Percentiles rank a stretch among this genome's conserved stretches.
Evolutionary conservation across 2,329 filamentous ascomycete species (phyloP).

Genomic region (Colletotrichum sp.): DNA sequence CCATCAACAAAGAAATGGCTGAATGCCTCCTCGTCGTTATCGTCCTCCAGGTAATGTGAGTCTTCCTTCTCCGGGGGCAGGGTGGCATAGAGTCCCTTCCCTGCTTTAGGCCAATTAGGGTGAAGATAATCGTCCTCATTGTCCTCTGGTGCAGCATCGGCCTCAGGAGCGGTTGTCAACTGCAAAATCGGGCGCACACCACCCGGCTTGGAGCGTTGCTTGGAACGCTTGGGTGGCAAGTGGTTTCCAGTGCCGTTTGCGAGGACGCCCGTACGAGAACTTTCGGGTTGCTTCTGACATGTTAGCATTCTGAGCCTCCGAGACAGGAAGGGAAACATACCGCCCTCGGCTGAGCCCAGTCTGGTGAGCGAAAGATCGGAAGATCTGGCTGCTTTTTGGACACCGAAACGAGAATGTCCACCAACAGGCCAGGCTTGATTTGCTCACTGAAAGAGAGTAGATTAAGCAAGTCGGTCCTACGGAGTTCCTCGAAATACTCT

Average conservation of each 20-base stretch:
- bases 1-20: slow-evolving; percentile 47
- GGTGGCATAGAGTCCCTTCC: slow-evolving; percentile 43
- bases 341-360: slow-evolving; percentile 36
- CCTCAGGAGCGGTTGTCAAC: slow-evolving; percentile 23
- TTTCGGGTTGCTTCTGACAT: neutral
- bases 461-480: slow-evolving; percentile 43
- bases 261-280: neutral
- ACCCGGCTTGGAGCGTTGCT: slow-evolving; percentile 34
- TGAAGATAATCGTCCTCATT: slow-evolving; percentile 36
- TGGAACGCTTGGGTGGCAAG: slow-evolving; percentile 18
- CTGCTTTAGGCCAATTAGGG: slow-evolving; percentile 46
- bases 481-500: slow-evolving; percentile 43
- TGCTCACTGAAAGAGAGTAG: slow-evolving; percentile 46
- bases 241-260: neutral
- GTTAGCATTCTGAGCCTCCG: neutral
- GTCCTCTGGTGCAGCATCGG: slow-evolving; percentile 27
- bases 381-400: slow-evolving; percentile 47
- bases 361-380: slow-evolving; percentile 45
- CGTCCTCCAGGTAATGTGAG: slow-evolving; percentile 37
- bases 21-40: slow-evolving; percentile 47
- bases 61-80: slow-evolving; percentile 43
- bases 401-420: slow-evolving; percentile 46
- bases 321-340: neutral
- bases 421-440: slow-evolving; percentile 44
- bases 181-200: slow-evolving; percentile 38